A percentile compares a stretch with the other conserved stretches of the same genome.
phyloP scores from a whole-genome alignment of 2,329 filamentous ascomycete species.

The Beauveria varroae region DNA sequence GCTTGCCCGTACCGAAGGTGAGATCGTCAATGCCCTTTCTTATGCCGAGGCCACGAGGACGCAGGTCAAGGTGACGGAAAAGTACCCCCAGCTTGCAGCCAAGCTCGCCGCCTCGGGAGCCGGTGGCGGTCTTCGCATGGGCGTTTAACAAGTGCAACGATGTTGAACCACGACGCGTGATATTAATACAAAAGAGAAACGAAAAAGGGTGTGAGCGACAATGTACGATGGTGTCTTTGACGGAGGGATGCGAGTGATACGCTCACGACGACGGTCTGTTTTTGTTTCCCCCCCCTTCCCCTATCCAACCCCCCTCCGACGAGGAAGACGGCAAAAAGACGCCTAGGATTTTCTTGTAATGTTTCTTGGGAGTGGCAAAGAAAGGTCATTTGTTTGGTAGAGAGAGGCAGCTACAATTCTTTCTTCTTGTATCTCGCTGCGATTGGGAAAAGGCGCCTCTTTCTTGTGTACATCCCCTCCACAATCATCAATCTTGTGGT shows the following conservation, averaged over 20 bases:
- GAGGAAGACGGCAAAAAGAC: not conserved
- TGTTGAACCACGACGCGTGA: not conserved
- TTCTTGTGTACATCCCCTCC: constrained; percentile 4
- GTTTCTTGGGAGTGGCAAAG: not conserved
- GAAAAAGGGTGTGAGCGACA: not conserved
- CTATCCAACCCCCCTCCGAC: not conserved
- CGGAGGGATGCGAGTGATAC: not conserved
- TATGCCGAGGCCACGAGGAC: constrained; percentile 96
- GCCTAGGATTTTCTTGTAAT: constrained; percentile 4
- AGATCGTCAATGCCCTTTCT: constrained; percentile 92
- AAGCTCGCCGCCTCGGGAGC: constrained; percentile 43
- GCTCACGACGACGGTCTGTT: not conserved
- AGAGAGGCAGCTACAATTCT: constrained; percentile 4
- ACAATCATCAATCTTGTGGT: not conserved
- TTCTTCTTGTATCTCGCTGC: constrained; percentile 3
- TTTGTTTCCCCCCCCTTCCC: not conserved
- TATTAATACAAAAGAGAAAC: not conserved
- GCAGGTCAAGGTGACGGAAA: constrained; percentile 85
- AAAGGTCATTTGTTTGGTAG: not conserved
- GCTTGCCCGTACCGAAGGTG: constrained; percentile 85
- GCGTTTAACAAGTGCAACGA: constrained; percentile 7
- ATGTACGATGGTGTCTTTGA: not conserved
- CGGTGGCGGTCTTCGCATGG: constrained; percentile 30
- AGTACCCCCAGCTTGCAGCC: constrained; percentile 71
- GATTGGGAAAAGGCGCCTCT: constrained; percentile 4